These are phyloP conservation scores for Leishmania guyanensis DNA, from an alignment of 208 protist species.

Conservation along the genomic window DNA sequence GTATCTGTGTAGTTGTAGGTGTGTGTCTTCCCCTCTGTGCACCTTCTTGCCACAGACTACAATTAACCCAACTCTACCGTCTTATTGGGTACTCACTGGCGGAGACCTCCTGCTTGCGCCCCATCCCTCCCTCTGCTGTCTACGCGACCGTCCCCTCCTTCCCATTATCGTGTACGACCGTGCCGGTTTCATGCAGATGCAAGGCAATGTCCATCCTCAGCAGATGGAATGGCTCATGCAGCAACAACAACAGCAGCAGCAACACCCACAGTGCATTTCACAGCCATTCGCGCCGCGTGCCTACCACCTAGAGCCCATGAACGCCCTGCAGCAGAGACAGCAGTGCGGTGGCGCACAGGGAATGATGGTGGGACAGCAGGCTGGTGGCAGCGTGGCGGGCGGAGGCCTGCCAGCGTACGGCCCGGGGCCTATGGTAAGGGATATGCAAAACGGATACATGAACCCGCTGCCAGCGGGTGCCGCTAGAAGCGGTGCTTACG, in stretches of 20 bases:
- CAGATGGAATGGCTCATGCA: slow-evolving; percentile 32
- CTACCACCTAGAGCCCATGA: slow-evolving; percentile 43
- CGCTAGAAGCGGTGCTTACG: neutral
- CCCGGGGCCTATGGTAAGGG: slow-evolving; percentile 8
- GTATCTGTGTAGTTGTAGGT: neutral
- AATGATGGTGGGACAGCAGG: slow-evolving; percentile 23
- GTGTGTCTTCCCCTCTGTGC: neutral
- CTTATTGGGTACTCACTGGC: neutral
- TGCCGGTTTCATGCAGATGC: slow-evolving; percentile 19
- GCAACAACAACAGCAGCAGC: slow-evolving; percentile 26
- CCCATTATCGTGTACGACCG: neutral
- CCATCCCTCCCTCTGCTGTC: neutral
- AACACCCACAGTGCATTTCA: slow-evolving; percentile 11
- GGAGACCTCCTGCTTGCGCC: neutral
- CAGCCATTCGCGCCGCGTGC: slow-evolving; percentile 15
- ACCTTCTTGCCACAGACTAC: neutral
- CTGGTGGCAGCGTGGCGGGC: slow-evolving; percentile 6
- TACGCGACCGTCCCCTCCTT: neutral
- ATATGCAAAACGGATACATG: slow-evolving; percentile 14
- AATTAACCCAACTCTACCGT: neutral
- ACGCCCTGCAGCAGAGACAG: slow-evolving; percentile 4
- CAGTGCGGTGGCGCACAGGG: neutral
- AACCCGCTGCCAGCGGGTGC: neutral
- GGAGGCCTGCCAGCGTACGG: slow-evolving; percentile 9
- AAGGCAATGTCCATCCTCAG: slow-evolving; percentile 17